Base-by-base conservation (phyloP, 1,139 yeast species). In the Nadsonia starkeyi-henricii region DNA sequence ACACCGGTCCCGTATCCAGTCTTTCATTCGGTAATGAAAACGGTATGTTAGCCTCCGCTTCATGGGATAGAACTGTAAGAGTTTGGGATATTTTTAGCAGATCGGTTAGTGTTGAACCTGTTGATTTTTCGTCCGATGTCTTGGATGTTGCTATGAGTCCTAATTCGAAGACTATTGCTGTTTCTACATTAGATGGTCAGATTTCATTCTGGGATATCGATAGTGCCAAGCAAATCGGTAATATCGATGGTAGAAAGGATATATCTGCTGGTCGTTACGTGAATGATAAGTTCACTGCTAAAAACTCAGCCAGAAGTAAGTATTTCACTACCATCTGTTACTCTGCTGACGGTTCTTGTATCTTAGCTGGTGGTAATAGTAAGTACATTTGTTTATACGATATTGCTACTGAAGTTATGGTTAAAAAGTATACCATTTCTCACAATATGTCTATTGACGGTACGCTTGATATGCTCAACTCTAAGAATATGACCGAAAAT, bases 51-150 rank as follows among this genome's bases (percentile, higher is more conserved):
- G 97, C 95, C 2, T 81, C 93, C 51, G 94, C 96, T 1, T 83
- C 95, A 26, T 93, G 99, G 99, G 99, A 91, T 66, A 84, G 82
- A 58, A 86, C 97, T 1, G 81, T 89, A 13, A 73, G 98, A 57
- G 72, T 91, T 13, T 91, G 99, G 99, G 84, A 81, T 61, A 79
- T 91, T 44, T 91, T 91, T 63, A 83, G 89, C 8, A 59, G 71
- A 19, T 74, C 86, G 0, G 88, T 81, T 60, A 80, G 79, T 46
- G 94, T 85, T 45, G 99, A 91, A 65, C 97, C 98, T 3, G 77
- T 91, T 58, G 88, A 84, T 58, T 77, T 86, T 30, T 77, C 75
- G 51, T 77, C 91, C 41, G 98, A 91, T 63, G 96, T 86, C n/a
- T 71, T 91, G 55, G 74, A 88, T 36, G 71, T 93, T 43, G 75